A percentile compares a stretch with the other conserved stretches of the same genome.
Conservation (phyloP, 306 rosid species). For the Lathyrus tuberosus region DNA sequence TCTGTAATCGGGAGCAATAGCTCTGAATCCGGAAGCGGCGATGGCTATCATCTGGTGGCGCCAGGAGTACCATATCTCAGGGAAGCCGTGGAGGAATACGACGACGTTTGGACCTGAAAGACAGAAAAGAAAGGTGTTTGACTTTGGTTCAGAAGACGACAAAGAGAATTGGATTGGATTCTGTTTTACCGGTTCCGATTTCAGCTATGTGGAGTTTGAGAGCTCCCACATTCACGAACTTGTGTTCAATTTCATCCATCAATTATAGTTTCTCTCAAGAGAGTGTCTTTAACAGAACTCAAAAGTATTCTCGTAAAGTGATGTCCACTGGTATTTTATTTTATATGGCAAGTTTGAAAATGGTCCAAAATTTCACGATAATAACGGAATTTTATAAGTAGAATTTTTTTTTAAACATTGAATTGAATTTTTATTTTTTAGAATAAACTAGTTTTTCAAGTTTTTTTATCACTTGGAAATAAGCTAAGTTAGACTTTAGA, state of each 20-base stretch:
- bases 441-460: no score
- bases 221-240: slow-evolving; percentile 48
- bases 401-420: no score
- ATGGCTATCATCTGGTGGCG: slow-evolving; percentile 80
- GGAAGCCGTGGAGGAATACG: slow-evolving; percentile 80
- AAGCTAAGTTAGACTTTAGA: no score
- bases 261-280: no score
- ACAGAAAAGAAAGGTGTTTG: neutral
- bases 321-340: neutral
- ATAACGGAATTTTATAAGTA: no score
- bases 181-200: slow-evolving; percentile 55
- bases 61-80: slow-evolving; percentile 97
- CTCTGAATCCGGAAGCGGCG: slow-evolving; percentile 68
- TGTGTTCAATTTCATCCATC: slow-evolving; percentile 64
- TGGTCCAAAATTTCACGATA: no score
- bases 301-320: no score
- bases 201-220: slow-evolving; percentile 75
- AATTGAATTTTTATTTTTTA: no score
- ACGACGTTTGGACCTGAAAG: slow-evolving; percentile 62
- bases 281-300: neutral
- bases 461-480: no score
- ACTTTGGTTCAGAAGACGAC: neutral
- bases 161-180: neutral
- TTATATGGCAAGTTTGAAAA: no score
- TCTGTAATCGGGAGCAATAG: slow-evolving; percentile 69